Conservation (phyloP, 345 rosid genomes). For the Alliaria petiolata region DNA sequence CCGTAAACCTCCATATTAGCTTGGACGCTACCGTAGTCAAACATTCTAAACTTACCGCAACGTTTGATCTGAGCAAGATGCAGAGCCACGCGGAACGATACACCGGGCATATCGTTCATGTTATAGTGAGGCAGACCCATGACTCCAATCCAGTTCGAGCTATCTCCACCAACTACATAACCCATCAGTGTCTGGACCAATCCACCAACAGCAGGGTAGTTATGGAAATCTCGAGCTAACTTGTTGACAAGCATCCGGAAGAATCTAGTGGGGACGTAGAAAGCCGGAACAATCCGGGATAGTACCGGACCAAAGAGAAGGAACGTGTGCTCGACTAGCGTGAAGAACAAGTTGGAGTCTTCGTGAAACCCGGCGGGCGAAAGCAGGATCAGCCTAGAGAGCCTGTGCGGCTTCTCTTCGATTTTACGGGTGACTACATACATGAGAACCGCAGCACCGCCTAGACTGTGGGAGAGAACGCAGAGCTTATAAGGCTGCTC, state of each 20-base stretch:
- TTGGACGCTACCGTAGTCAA: slow-evolving; percentile 59
- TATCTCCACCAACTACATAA: slow-evolving; percentile 79
- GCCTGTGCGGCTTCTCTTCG: slow-evolving; percentile 74
- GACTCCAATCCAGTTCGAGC: slow-evolving; percentile 94
- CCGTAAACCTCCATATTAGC: slow-evolving; percentile 72
- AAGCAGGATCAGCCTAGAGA: slow-evolving; percentile 70
- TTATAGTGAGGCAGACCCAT: slow-evolving; percentile 89
- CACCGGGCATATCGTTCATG: slow-evolving; percentile 97
- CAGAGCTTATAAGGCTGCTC: slow-evolving; percentile 83
- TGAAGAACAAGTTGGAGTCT: slow-evolving; percentile 56
- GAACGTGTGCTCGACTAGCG: slow-evolving; percentile 46
- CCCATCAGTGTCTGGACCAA: slow-evolving; percentile 86
- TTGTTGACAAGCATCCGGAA: slow-evolving; percentile 90
- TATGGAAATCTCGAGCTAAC: slow-evolving; percentile 86
- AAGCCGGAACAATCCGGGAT: slow-evolving; percentile 53
- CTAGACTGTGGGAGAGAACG: slow-evolving; percentile 86
- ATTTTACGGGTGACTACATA: slow-evolving; percentile 57
- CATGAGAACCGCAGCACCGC: slow-evolving; percentile 89
- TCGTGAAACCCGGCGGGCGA: slow-evolving; percentile 96
- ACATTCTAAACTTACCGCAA: slow-evolving; percentile 68
- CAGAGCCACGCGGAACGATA: slow-evolving; percentile 62
- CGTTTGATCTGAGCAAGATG: slow-evolving; percentile 90
- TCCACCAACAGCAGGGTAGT: slow-evolving; percentile 95
- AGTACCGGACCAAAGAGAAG: slow-evolving; percentile 52
- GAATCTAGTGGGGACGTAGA: slow-evolving; percentile 91